Percentiles rank a stretch among this genome's conserved stretches.
Evolutionary conservation across 805 yeast species (phyloP).

Genomic region (Saccharomyces eubayanus): DNA sequence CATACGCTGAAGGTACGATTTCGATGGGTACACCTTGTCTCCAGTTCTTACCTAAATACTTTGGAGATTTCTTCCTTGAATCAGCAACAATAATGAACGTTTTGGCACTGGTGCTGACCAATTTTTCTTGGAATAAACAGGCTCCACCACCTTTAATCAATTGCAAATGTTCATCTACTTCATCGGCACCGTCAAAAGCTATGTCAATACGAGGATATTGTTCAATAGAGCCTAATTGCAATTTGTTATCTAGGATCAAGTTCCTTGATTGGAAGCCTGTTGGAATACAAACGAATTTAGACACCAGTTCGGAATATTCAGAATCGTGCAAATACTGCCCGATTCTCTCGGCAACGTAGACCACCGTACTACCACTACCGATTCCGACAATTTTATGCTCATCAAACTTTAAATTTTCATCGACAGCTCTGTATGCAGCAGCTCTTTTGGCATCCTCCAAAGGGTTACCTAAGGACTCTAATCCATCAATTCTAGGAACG

Average conservation of each 20-base stretch:
- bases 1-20: conserved; percentile 82
- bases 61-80: conserved; percentile 67
- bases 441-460: conserved; percentile 79
- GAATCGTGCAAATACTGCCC: conserved; percentile 42
- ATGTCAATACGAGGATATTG: conserved; percentile 77
- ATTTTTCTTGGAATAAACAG: conserved; percentile 90
- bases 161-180: conserved; percentile 71
- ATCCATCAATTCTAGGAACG: conserved; percentile 15
- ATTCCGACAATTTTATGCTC: conserved; percentile 74
- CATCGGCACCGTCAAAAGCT: conserved; percentile 98
- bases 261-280: conserved; percentile 95
- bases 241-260: conserved; percentile 72
- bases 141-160: conserved; percentile 99
- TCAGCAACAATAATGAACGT: conserved; percentile 87
- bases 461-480: conserved; percentile 30
- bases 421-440: conserved; percentile 90
- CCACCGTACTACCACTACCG: conserved; percentile 96
- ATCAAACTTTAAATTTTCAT: conserved; percentile 48
- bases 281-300: conserved; percentile 70
- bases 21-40: conserved; percentile 90
- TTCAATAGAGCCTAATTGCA: conserved; percentile 72
- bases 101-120: conserved; percentile 74
- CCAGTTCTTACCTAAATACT: conserved; percentile 72
- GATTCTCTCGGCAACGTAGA: conserved; percentile 91
- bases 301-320: conserved; percentile 29